Percentiles rank a stretch among this genome's conserved stretches.
Conservation (phyloP, 176 grass and related monocot genomes). For the Phyllostachys edulis region DNA sequence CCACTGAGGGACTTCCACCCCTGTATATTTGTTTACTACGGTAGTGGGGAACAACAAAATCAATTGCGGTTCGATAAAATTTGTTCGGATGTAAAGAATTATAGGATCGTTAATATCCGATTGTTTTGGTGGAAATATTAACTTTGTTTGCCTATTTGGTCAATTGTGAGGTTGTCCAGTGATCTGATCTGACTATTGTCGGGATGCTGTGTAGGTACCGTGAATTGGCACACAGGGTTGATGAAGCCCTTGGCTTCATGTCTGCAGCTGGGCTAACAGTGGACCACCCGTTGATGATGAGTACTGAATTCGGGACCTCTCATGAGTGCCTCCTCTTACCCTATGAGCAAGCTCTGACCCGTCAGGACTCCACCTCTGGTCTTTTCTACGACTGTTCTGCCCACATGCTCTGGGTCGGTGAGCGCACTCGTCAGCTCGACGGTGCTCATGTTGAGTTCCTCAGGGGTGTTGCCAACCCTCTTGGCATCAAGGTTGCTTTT, state of each 20-base stretch:
- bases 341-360: slow-evolving; percentile 79
- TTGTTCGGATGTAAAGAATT: not conserved
- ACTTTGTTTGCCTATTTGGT: not conserved
- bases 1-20: not conserved
- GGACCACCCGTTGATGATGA: slow-evolving; percentile 73
- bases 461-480: slow-evolving; percentile 76
- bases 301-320: slow-evolving; percentile 90
- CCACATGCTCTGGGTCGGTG: slow-evolving; percentile 91
- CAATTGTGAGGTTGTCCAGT: not conserved
- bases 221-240: slow-evolving; percentile 82
- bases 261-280: slow-evolving; percentile 67
- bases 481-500: slow-evolving; percentile 74
- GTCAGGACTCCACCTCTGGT: slow-evolving; percentile 81
- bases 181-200: not conserved
- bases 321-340: slow-evolving; percentile 91
- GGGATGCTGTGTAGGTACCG: slow-evolving; percentile 49
- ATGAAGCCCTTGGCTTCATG: slow-evolving; percentile 91
- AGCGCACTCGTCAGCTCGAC: slow-evolving; percentile 84
- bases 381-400: slow-evolving; percentile 89
- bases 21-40: not conserved
- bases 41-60: not conserved
- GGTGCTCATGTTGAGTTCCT: slow-evolving; percentile 95
- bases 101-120: not conserved
- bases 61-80: not conserved
- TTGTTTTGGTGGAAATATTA: not conserved